Evolutionary conservation across 352 stramenopile genomes (phyloP).

Genomic region (Globisporangium megalacanthum): DNA sequence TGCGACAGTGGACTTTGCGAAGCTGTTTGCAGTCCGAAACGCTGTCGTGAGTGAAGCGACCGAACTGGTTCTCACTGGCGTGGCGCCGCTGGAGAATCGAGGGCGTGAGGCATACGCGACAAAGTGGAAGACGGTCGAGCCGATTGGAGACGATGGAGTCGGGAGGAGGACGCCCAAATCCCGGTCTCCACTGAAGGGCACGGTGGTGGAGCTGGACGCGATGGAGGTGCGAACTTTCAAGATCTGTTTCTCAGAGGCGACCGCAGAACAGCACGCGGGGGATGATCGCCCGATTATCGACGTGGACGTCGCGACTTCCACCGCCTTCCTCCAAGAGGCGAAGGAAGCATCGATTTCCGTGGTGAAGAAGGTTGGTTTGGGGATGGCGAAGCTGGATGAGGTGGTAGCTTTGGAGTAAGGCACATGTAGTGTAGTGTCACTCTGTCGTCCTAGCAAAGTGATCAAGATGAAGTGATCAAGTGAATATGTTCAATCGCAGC

Average conservation of each 20-base stretch:
- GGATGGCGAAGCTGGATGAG: conserved; percentile 20
- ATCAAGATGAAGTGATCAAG: too few species aligned
- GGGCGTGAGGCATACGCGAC: conserved; percentile 1
- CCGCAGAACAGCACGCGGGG: background rate
- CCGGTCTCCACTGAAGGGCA: conserved; percentile 37
- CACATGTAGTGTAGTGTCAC: too few species aligned
- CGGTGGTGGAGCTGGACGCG: conserved; percentile 69
- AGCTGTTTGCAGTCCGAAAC: conserved; percentile 53
- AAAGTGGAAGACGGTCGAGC: conserved; percentile 33
- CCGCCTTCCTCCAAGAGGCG: conserved; percentile 9
- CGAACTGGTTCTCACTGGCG: conserved; percentile 89
- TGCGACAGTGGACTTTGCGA: conserved; percentile 64
- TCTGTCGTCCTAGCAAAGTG: too few species aligned
- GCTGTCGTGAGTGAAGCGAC: conserved; percentile 49
- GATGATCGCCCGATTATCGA: background rate
- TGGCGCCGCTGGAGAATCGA: conserved; percentile 42
- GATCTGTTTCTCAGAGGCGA: conserved; percentile 34
- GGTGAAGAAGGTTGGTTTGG: conserved; percentile 7
- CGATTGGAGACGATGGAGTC: conserved; percentile 15
- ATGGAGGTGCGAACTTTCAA: conserved; percentile 94
- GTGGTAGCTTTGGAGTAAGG: conserved; percentile 30
- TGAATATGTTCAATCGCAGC: too few species aligned
- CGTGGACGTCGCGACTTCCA: background rate
- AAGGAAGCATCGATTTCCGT: conserved; percentile 16
- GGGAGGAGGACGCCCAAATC: conserved; percentile 9